Conservation (phyloP, 768 basidiomycete genomes). For the Boletus huronensis region DNA sequence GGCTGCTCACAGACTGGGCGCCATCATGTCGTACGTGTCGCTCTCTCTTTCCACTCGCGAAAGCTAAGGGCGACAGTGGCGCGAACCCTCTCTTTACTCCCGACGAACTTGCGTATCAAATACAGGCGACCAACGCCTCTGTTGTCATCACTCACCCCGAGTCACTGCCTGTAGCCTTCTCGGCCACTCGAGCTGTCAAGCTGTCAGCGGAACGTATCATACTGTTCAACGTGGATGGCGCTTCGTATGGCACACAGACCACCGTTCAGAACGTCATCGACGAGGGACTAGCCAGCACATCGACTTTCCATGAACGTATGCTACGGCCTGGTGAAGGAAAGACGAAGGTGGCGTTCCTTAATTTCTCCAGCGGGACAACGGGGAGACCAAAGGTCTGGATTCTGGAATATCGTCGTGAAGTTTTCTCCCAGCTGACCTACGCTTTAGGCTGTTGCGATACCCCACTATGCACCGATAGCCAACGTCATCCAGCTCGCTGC, state of each 20-base stretch:
- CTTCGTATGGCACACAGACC: conserved; percentile 12
- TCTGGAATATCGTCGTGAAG: background rate
- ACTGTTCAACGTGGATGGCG: conserved; percentile 32
- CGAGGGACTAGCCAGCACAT: conserved; percentile 40
- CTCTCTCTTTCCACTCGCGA: background rate
- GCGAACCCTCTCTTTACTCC: conserved; percentile 59
- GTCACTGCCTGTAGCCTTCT: conserved; percentile 39
- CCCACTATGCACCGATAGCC: conserved; percentile 56
- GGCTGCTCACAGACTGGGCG: conserved; percentile 55
- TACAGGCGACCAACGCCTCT: conserved; percentile 44
- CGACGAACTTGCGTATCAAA: conserved; percentile 58
- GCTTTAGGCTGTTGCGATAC: conserved; percentile 54
- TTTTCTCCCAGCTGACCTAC: background rate
- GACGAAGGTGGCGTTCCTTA: conserved; percentile 66
- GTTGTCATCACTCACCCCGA: conserved; percentile 49
- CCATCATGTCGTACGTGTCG: conserved; percentile 50
- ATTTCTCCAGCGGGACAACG: conserved; percentile 75
- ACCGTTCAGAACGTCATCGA: conserved; percentile 48
- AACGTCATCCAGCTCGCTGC: conserved; percentile 60
- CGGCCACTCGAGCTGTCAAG: conserved; percentile 41
- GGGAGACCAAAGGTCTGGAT: conserved; percentile 63
- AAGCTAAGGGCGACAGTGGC: conserved; percentile 37
- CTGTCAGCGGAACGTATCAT: conserved; percentile 45
- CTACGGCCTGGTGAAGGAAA: conserved; percentile 58
- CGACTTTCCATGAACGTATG: conserved; percentile 46